Evolutionary conservation across 768 basidiomycete genomes (phyloP).

Genomic region (Phylloporus arenicola): DNA sequence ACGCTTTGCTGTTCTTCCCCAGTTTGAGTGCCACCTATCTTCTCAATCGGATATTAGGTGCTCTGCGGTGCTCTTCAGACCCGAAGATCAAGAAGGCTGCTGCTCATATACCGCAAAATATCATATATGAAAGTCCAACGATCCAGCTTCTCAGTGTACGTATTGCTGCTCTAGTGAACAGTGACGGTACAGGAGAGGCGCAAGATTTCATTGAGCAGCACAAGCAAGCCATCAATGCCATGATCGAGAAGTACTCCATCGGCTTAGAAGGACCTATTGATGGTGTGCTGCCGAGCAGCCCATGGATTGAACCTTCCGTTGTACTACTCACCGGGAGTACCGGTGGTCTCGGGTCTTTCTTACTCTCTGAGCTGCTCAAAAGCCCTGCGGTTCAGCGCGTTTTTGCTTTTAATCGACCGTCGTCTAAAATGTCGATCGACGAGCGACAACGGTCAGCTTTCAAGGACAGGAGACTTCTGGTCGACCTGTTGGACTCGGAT

Average conservation of each 20-base stretch:
- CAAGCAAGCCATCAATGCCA: conserved; percentile 25
- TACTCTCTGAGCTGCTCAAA: conserved; percentile 6
- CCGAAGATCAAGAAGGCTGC: conserved; percentile 19
- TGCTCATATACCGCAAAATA: conserved; percentile 19
- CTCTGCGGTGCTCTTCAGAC: conserved; percentile 25
- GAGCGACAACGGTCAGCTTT: conserved; percentile 33
- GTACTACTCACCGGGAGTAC: conserved; percentile 38
- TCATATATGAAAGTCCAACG: conserved; percentile 37
- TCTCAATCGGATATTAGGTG: conserved; percentile 13
- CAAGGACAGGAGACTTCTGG: conserved; percentile 31
- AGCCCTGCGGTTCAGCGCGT: conserved; percentile 23
- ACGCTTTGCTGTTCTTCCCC: background rate
- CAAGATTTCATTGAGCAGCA: background rate
- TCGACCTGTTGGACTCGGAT: conserved; percentile 22
- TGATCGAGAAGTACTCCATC: conserved; percentile 37
- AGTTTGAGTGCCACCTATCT: conserved; percentile 25
- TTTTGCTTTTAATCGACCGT: conserved; percentile 32
- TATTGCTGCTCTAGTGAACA: conserved; percentile 6
- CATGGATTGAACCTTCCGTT: background rate
- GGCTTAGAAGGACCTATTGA: conserved; percentile 14
- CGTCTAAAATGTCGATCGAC: conserved; percentile 3
- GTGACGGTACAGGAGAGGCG: background rate
- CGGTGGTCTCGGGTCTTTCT: conserved; percentile 37
- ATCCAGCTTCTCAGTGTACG: conserved; percentile 14
- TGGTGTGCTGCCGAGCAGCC: conserved; percentile 9